phyloP scores from a whole-genome alignment of 495 filamentous ascomycete species.

The Pseudomonodictys pantanalensis region DNA sequence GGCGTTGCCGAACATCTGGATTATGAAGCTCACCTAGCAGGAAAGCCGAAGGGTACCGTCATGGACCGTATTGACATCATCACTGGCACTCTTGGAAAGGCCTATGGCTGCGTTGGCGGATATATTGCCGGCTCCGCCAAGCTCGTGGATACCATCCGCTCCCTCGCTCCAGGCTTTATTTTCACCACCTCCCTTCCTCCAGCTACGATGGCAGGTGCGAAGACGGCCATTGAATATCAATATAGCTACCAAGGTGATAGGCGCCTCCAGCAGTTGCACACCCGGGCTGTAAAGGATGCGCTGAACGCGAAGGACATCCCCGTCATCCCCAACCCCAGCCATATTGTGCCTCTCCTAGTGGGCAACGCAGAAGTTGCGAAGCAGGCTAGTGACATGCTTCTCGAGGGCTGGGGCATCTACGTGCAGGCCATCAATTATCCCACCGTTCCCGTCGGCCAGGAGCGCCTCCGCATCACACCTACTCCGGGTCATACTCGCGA shows the following conservation, averaged over 20 bases:
- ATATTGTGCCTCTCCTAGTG: conserved; percentile 92
- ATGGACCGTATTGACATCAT: conserved; percentile 98
- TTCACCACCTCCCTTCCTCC: conserved; percentile 97
- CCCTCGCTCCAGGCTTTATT: conserved; percentile 95
- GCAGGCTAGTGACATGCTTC: conserved; percentile 79
- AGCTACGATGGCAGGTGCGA: conserved; percentile 93
- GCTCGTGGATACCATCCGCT: conserved; percentile 93
- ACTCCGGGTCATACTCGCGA: conserved; percentile 85
- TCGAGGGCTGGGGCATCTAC: conserved; percentile 87
- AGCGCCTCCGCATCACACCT: conserved; percentile 90
- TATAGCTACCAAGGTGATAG: conserved; percentile 75
- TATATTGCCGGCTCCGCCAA: conserved; percentile 90
- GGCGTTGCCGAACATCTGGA: conserved; percentile 97
- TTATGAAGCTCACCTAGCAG: conserved; percentile 70
- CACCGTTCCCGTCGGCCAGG: conserved; percentile 92
- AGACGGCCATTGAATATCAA: conserved; percentile 90
- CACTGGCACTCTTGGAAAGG: conserved; percentile 94
- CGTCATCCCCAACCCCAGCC: conserved; percentile 96
- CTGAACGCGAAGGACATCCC: conserved; percentile 78
- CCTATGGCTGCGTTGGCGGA: conserved; percentile 95
- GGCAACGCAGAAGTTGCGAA: conserved; percentile 94
- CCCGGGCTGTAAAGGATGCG: conserved; percentile 80
- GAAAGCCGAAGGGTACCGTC: conserved; percentile 74
- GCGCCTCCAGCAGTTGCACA: conserved; percentile 90
- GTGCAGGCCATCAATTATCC: conserved; percentile 99